Evolutionary conservation across 768 basidiomycete species (phyloP), one percentile per base, ranked within the genome.

Genomic region (Clitopilus hobsonii): DNA sequence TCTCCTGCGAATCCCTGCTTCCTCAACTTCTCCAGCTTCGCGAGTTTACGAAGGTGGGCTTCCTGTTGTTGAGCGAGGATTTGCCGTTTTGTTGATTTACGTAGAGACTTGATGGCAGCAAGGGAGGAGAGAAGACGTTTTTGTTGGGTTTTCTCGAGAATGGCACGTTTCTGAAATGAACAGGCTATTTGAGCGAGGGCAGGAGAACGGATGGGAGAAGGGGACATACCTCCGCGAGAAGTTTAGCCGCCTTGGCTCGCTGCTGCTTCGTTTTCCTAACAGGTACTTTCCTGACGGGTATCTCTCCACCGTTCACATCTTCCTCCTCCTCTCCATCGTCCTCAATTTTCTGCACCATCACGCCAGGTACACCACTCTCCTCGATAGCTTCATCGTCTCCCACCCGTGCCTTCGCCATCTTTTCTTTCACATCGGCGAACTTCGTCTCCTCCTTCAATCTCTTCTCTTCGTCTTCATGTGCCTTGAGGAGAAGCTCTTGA

Each of bases 1-100:
- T 83, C 79, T 0, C 94, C 94, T 0, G 76, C 83, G 11, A 94
- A 67, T 6, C 94, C 91, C 27, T 71, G 68, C 49, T 71, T 69
- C 63, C 75, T 81, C 49, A 86, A 68, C 57, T 78, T 84, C 56
- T 84, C 76, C 52, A 71, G 64, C 58, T 73, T 60, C 1, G 72
- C 74, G 1, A 73, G 65, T 22, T 75, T 78, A 16, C 79, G 79
- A 41, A 76, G 64, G 1, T 65, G 67, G 1, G 70, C 73, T 3
- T 70, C 73, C 26, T 76, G 67, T 38, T 84, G 78, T 5, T 79
- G 81, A 2, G 61, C 57, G 3, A 71, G 63, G 30, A 70, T 56
- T 5, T 70, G 60, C 30, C 72, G 58, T 59, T 75, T 56, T 61
- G 75, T 61, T 56, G 73, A 48, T 61, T 72, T 61, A 58, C 84